Evolutionary conservation across 2,329 filamentous ascomycete species (phyloP).

Genomic region (Sphaerostilbella broomeana): DNA sequence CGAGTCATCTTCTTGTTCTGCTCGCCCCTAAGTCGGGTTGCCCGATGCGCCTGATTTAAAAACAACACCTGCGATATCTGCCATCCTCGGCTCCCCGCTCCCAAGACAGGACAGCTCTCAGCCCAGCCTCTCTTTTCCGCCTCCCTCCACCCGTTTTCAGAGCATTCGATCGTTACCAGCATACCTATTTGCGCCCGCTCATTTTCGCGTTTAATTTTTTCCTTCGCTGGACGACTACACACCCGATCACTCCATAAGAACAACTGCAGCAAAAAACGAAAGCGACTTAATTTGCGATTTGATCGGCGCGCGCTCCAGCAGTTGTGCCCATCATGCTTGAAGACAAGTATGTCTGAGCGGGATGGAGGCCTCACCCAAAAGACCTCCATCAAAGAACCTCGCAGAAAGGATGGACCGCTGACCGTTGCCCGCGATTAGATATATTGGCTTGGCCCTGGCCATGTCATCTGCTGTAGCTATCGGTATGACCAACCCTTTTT

Average conservation of each 20-base stretch:
- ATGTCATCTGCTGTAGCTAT: constrained; percentile 70
- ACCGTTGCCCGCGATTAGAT: constrained; percentile 43
- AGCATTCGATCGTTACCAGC: too few relatives aligned
- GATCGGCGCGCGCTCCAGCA: constrained; percentile 15
- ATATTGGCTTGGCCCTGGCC: constrained; percentile 69
- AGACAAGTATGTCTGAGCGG: constrained; percentile 30
- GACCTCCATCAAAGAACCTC: background rate
- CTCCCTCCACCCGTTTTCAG: constrained; percentile 6
- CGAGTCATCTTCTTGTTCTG: too few relatives aligned
- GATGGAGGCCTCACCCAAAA: background rate
- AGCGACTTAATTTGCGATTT: constrained; percentile 16
- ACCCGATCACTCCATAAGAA: background rate
- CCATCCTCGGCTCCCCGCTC: constrained; percentile 4
- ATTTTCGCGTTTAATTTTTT: constrained; percentile 7
- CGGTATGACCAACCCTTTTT: constrained; percentile 43
- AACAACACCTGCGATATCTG: background rate
- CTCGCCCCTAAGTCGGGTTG: too few relatives aligned
- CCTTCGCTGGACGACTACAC: background rate
- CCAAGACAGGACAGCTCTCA: constrained; percentile 5
- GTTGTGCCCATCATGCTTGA: constrained; percentile 28
- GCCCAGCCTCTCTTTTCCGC: background rate
- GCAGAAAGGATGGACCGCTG: background rate
- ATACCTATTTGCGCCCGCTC: constrained; percentile 6
- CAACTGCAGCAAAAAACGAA: constrained; percentile 7
- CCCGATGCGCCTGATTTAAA: constrained; percentile 7